Evolutionary conservation across 805 yeast genomes (phyloP), one percentile per base, ranked within the genome.

Genomic region (Starmerella bombi): DNA sequence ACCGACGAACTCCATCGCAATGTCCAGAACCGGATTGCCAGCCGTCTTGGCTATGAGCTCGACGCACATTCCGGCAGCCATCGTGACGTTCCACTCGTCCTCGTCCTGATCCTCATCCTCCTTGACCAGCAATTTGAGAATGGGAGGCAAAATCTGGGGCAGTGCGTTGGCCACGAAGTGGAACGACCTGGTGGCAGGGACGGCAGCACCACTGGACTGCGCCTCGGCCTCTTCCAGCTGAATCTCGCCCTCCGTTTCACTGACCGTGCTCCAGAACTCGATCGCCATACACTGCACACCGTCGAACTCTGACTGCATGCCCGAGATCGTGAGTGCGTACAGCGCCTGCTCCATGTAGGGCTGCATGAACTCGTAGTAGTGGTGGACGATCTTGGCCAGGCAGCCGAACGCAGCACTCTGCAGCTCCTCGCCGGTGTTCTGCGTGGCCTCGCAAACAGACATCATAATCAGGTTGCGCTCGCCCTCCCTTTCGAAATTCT

Each of bases 191-290:
- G 64, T 36, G 21, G 16, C 36, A 7, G 22, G 36, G 34, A 33
- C 44, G 15, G 20, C 31, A n/a, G 15, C 25, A 31, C 32, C 74
- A 52, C 38, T 38, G 18, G 42, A 39, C 23, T 28, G 34, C 43
- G 30, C 48, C 12, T 40, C 52, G 36, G 75, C 77, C 49, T 72
- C 56, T 4, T 48, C 51, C 44, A 73, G 61, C 15, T 80, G 74
- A 44, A 82, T 75, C 48, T 83, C 95, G 48, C 81, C 69, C 62
- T 91, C 98, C 57, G 80, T 95, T 65, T 91, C 98, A 66, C 97
- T 86, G n/a, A 91, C 91, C n/a, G 98, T 84, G 44, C 88, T 77
- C 98, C 98, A 91, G 60, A 91, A 88, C 64, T 91, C 98, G 43
- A 91, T 91, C 23, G 98, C 96, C 96, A 88, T 86, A 58, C 96